Evolutionary conservation across 2,329 filamentous ascomycete species (phyloP), one percentile per base, ranked within the genome.

Genomic region (Ceratocystis diversiconidia): DNA sequence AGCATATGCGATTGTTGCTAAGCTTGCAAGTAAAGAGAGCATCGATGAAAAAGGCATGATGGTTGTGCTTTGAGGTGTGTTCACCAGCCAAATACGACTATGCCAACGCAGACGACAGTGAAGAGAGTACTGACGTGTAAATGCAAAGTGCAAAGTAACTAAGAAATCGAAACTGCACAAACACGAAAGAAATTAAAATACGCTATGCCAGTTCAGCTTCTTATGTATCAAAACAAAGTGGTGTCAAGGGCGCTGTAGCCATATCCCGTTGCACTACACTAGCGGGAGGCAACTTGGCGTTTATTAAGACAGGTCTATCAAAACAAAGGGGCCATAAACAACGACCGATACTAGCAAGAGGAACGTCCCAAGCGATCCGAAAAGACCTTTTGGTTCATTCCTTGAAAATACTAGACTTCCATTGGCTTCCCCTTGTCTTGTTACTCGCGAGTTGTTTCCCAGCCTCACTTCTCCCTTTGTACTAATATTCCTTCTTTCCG

Each of bases 21-120:
- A 48, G 15, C 67, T 64, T 3, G 52, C 52, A 46, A 68, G 59
- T 19, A 68, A 63, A 7, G 63, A 55, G 17, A 69, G 59, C 44
- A 69, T 22, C 2, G 61, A 57, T 7, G 65, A 61, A 19, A 67
- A 57, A 55, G 66, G 65, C 62, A 61, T 65, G 3, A 28, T 61
- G 8, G n/a, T 59, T 59, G 28, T 59, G 28, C n/a, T n/a, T n/a
- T 59, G 15, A n/a, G 17, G 15, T 30, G n/a, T 12, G 28, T 36
- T 5, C 12, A 41, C 10, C 10, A 6, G 17, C 30, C 22, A 52
- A 25, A 19, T 25, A 52, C 19, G 5, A n/a, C 19, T 25, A 15
- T 10, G 3, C 17, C 30, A 17, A 8, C 25, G 43, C 12, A 44
- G 48, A 32, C 8, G 19, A 19, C 44, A 50, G 22, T 19, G 36